These are phyloP conservation scores for Vitis hybrid DNA, from an alignment of 177 flowering plant genomes.

Conservation along the genomic window DNA sequence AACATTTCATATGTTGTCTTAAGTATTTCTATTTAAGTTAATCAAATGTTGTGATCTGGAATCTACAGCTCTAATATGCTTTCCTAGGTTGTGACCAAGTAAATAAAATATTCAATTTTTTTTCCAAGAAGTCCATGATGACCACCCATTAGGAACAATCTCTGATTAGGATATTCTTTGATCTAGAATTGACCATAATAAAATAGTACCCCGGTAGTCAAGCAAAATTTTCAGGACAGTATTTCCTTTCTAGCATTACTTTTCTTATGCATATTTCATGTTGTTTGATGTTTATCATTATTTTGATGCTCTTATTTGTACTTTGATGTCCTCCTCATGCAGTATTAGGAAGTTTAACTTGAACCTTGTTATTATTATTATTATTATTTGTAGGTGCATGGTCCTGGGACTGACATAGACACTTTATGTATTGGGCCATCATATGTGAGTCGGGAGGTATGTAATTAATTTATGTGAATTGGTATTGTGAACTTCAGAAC, in stretches of 20 bases:
- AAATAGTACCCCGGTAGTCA: too few relatives aligned
- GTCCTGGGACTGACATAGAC: conserved; percentile 92
- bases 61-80: background rate
- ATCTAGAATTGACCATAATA: too few relatives aligned
- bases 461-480: background rate
- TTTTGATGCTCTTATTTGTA: too few relatives aligned
- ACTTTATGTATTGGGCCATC: conserved; percentile 93
- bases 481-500: background rate
- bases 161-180: too few relatives aligned
- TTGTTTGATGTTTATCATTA: background rate
- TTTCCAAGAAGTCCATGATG: too few relatives aligned
- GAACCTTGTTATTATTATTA: background rate
- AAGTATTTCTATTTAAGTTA: too few relatives aligned
- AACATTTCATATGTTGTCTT: too few relatives aligned
- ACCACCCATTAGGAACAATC: too few relatives aligned
- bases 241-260: background rate
- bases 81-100: background rate
- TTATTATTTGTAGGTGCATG: conserved; percentile 62
- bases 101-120: too few relatives aligned
- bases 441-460: conserved; percentile 78
- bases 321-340: background rate
- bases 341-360: background rate
- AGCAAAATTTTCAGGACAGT: too few relatives aligned
- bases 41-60: too few relatives aligned
- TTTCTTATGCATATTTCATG: background rate